phyloP scores from a whole-genome alignment of 1,284 basidiomycete species.

The Sphagnurus paluster region DNA sequence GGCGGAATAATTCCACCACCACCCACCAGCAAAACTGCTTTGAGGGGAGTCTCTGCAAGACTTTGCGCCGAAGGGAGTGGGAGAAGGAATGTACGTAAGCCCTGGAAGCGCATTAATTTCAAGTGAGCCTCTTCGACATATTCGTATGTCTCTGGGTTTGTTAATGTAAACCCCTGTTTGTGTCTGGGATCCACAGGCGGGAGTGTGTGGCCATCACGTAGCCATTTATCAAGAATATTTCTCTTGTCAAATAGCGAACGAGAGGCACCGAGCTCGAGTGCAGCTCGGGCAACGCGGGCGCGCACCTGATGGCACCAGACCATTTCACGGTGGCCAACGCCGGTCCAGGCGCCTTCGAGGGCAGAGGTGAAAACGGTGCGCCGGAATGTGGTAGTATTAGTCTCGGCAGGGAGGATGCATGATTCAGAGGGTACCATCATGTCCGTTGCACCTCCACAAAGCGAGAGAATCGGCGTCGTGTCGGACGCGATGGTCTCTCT shows the following conservation, averaged over 20 bases:
- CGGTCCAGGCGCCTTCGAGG: slow-evolving; percentile 90
- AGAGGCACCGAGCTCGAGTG: slow-evolving; percentile 63
- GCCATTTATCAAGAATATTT: slow-evolving; percentile 57
- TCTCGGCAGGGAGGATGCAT: slow-evolving; percentile 61
- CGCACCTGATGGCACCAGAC: slow-evolving; percentile 99
- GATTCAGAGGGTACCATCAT: slow-evolving; percentile 92
- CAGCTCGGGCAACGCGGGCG: slow-evolving; percentile 79
- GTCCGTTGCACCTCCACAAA: slow-evolving; percentile 93
- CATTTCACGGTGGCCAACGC: slow-evolving; percentile 94
- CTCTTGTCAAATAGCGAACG: slow-evolving; percentile 30
- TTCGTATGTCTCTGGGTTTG: slow-evolving; percentile 31
- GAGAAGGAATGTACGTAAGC: slow-evolving; percentile 50
- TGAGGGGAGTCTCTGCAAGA: slow-evolving; percentile 16
- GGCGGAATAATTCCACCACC: slow-evolving; percentile 48
- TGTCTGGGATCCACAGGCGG: slow-evolving; percentile 25
- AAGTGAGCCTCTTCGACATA: slow-evolving; percentile 40
- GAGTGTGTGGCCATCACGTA: slow-evolving; percentile 56
- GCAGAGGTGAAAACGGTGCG: slow-evolving; percentile 85
- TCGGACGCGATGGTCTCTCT: slow-evolving; percentile 36
- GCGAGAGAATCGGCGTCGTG: slow-evolving; percentile 72
- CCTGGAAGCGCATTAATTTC: slow-evolving; percentile 42
- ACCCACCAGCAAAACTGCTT: slow-evolving; percentile 61
- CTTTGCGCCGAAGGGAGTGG: slow-evolving; percentile 34
- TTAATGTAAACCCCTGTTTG: slow-evolving; percentile 15
- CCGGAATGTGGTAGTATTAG: slow-evolving; percentile 39